phyloP scores from a whole-genome alignment of 2,329 filamentous ascomycete species.

The Fusarium nelsonii region DNA sequence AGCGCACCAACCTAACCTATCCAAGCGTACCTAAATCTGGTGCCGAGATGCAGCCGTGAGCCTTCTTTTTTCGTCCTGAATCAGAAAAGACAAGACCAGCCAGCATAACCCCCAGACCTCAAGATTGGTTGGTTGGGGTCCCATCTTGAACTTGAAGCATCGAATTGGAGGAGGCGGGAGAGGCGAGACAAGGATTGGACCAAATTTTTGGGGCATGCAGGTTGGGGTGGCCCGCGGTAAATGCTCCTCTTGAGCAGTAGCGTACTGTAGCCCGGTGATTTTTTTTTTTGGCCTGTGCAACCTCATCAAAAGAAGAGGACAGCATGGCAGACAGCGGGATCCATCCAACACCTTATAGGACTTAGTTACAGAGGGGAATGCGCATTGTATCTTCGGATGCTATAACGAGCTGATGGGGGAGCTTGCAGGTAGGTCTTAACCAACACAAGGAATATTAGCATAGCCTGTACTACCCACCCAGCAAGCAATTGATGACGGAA shows the following conservation, averaged over 20 bases:
- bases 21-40: constrained; percentile 2
- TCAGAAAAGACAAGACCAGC: constrained; percentile 3
- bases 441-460: neutral
- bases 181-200: constrained; percentile 29
- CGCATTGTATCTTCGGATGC: constrained; percentile 10
- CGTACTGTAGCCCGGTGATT: constrained; percentile 11
- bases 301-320: constrained; percentile 36
- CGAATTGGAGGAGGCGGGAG: constrained; percentile 35
- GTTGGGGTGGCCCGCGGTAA: constrained; percentile 40
- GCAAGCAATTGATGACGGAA: constrained; percentile 31
- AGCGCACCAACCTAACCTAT: constrained; percentile 4
- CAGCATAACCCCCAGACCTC: constrained; percentile 32
- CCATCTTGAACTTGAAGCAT: constrained; percentile 27
- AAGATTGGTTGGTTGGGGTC: constrained; percentile 24
- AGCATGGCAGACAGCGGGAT: constrained; percentile 24
- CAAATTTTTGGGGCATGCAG: constrained; percentile 41
- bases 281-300: constrained; percentile 30
- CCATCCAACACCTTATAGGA: neutral
- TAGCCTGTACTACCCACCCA: constrained; percentile 1
- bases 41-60: constrained; percentile 25
- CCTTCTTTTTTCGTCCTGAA: constrained; percentile 14
- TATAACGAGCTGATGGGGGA: neutral
- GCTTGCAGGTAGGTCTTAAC: neutral
- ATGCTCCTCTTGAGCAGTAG: constrained; percentile 35
- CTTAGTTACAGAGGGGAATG: neutral